These are phyloP conservation scores for Camillea tinctor DNA, from an alignment of 2,329 filamentous ascomycete genomes.

Conservation along the genomic window DNA sequence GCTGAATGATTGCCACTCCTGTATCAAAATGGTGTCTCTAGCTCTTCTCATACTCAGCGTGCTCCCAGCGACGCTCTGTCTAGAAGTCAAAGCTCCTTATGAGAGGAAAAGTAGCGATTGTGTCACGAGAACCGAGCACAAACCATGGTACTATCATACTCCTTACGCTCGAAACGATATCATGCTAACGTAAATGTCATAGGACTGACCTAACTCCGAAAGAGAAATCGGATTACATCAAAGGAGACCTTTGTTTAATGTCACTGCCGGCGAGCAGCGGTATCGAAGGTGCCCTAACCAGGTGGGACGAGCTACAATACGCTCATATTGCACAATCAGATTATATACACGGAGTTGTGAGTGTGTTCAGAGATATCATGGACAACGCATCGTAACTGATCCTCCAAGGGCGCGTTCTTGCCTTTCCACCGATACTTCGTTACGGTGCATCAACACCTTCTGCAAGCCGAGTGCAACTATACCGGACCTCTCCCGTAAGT, in stretches of 20 bases:
- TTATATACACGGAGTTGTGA: constrained; percentile 31
- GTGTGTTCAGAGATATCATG: background rate
- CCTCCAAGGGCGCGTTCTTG: constrained; percentile 31
- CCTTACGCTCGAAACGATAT: background rate
- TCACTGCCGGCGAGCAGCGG: constrained; percentile 21
- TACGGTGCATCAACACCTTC: constrained; percentile 31
- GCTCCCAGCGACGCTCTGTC: constrained; percentile 1
- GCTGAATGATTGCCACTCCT: too few species aligned
- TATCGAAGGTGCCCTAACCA: constrained; percentile 26
- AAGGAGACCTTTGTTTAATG: constrained; percentile 35
- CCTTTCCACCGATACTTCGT: constrained; percentile 38
- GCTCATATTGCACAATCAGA: constrained; percentile 30
- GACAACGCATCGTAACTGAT: background rate
- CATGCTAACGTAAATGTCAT: too few species aligned
- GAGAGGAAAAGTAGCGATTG: constrained; percentile 13
- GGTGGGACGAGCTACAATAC: constrained; percentile 36
- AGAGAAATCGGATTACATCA: constrained; percentile 32
- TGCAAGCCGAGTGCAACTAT: constrained; percentile 33
- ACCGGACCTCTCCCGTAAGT: constrained; percentile 24
- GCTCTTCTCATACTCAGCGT: constrained; percentile 1
- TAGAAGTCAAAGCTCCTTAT: constrained; percentile 5
- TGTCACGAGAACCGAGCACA: constrained; percentile 9
- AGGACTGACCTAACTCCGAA: constrained; percentile 16
- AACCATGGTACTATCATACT: constrained; percentile 15
- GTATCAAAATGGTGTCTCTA: constrained; percentile 3